These are phyloP conservation scores for Cystobasidium onofrii DNA, from an alignment of 768 basidiomycete species.

Conservation along the genomic window DNA sequence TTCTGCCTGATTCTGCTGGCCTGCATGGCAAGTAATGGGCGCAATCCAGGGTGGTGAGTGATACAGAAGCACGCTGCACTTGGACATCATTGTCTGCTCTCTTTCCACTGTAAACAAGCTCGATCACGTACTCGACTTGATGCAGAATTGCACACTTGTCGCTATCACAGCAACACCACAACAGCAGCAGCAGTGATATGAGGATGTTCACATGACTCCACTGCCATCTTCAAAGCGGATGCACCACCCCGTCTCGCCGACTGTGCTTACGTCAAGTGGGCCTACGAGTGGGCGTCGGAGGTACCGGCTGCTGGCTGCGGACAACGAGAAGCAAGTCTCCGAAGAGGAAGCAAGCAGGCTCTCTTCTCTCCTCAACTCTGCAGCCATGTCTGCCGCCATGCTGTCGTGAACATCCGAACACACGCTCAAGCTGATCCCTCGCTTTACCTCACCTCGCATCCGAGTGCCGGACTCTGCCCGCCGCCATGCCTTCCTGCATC, in stretches of 20 bases:
- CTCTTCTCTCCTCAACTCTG: no score
- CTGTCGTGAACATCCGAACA: no score
- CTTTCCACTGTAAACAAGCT: neutral
- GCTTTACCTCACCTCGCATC: neutral
- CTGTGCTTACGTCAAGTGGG: neutral
- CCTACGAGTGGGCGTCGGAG: no score
- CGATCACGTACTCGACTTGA: neutral
- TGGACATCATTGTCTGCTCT: neutral
- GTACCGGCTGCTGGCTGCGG: no score
- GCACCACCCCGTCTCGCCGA: neutral
- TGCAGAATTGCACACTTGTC: no score
- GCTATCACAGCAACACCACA: neutral
- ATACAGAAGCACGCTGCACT: no score
- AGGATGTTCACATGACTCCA: neutral
- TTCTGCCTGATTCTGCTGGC: neutral
- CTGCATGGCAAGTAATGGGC: neutral
- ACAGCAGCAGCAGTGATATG: neutral
- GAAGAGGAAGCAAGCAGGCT: no score
- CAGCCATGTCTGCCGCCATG: no score
- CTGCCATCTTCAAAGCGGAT: neutral
- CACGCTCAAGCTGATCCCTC: neutral
- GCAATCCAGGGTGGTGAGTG: neutral
- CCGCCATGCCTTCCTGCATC: slow-evolving; percentile 19
- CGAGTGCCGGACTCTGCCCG: no score
- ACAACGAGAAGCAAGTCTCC: no score